Conservation (phyloP, 1,139 yeast species). For the Groenewaldozyma auringiensis region DNA sequence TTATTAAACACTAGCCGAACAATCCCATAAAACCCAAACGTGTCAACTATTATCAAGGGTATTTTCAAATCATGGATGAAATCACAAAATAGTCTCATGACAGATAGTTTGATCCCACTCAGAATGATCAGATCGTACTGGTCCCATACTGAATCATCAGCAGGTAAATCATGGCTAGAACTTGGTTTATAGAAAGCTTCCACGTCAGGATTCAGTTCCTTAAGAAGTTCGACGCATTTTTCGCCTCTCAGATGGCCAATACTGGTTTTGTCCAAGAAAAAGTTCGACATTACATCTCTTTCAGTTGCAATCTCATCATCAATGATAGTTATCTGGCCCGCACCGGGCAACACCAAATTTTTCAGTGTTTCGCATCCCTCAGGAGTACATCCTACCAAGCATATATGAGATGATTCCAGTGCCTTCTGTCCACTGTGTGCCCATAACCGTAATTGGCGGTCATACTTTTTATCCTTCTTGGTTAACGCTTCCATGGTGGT, state of each 20-base stretch:
- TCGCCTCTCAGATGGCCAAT: constrained; percentile 39
- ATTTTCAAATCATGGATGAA: constrained; percentile 40
- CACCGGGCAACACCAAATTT: constrained; percentile 73
- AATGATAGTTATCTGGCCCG: constrained; percentile 59
- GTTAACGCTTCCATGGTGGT: constrained; percentile 4
- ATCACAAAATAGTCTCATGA: constrained; percentile 30
- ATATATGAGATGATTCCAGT: constrained; percentile 51
- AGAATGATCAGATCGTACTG: constrained; percentile 49
- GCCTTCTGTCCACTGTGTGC: constrained; percentile 64
- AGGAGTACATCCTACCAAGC: constrained; percentile 53
- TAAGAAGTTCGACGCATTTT: constrained; percentile 38
- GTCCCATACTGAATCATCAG: constrained; percentile 35
- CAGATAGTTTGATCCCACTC: constrained; percentile 27
- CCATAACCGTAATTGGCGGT: constrained; percentile 88
- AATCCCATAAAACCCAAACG: constrained; percentile 64
- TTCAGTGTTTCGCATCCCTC: constrained; percentile 66
- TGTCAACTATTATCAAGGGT: constrained; percentile 47
- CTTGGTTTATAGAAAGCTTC: constrained; percentile 33
- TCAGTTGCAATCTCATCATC: constrained; percentile 39
- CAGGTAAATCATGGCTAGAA: constrained; percentile 18
- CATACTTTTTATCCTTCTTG: constrained; percentile 42
- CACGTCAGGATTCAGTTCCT: constrained; percentile 57
- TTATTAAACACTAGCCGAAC: constrained; percentile 48
- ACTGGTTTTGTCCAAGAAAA: constrained; percentile 47
- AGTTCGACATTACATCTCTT: constrained; percentile 49